A percentile compares a stretch with the other conserved stretches of the same genome.
Conservation (phyloP, 2,329 filamentous ascomycete genomes). For the Aspergillus fructus region DNA sequence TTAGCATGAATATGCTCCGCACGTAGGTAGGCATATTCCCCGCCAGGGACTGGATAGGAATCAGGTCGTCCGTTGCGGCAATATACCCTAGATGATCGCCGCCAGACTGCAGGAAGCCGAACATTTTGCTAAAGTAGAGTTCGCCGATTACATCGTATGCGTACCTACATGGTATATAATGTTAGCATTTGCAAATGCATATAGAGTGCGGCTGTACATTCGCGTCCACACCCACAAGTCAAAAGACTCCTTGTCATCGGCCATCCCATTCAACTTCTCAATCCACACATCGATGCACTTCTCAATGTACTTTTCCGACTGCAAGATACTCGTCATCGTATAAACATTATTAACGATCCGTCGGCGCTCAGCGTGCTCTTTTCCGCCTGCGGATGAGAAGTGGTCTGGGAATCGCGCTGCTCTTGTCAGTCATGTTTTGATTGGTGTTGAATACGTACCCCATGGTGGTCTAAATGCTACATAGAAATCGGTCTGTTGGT, state of each 20-base stretch:
- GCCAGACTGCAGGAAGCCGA: slow-evolving; percentile 43
- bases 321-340: slow-evolving; percentile 25
- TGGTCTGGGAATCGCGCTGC: slow-evolving; percentile 23
- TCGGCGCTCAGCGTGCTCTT: slow-evolving; percentile 25
- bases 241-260: slow-evolving; percentile 14
- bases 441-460: too few relatives aligned
- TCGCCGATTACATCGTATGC: slow-evolving; percentile 47
- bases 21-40: slow-evolving; percentile 30
- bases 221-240: slow-evolving; percentile 27
- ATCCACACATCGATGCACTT: slow-evolving; percentile 22
- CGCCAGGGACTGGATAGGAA: slow-evolving; percentile 31
- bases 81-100: slow-evolving; percentile 42
- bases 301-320: slow-evolving; percentile 28
- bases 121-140: slow-evolving; percentile 41
- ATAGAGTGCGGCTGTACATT: slow-evolving; percentile 15
- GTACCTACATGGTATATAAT: slow-evolving; percentile 25
- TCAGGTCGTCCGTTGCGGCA: slow-evolving; percentile 34
- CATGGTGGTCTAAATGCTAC: not conserved
- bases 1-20: slow-evolving; percentile 28
- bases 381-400: slow-evolving; percentile 24
- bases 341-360: slow-evolving; percentile 26
- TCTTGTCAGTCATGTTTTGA: not conserved
- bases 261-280: slow-evolving; percentile 17
- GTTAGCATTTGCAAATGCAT: not conserved
- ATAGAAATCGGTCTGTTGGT: not conserved